These are phyloP conservation scores for Rhizopus sp. DNA, from an alignment of 371 early-diverging fungal species.

Conservation along the genomic window DNA sequence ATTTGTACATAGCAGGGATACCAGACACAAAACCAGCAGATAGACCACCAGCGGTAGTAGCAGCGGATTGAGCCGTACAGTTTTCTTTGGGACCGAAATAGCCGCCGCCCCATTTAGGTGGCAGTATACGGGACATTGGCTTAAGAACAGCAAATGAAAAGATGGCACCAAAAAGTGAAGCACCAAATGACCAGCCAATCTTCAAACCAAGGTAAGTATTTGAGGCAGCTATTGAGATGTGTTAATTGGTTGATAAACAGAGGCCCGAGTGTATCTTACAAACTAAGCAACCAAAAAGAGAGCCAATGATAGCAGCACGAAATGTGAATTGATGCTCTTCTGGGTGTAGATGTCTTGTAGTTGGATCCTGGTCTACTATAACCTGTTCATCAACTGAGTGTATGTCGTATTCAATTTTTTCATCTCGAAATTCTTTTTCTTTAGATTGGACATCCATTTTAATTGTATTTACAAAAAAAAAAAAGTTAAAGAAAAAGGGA, in stretches of 20 bases:
- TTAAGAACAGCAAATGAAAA: conserved; percentile 71
- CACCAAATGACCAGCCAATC: conserved; percentile 75
- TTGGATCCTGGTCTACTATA: conserved; percentile 18
- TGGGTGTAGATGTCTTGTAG: conserved; percentile 7
- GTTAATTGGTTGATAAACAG: background rate
- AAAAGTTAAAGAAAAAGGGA: conserved; percentile 7
- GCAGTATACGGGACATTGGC: conserved; percentile 53
- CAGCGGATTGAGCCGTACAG: conserved; percentile 68
- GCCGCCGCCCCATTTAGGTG: conserved; percentile 56
- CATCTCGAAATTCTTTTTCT: conserved; percentile 19
- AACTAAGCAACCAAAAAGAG: conserved; percentile 69
- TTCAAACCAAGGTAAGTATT: conserved; percentile 76
- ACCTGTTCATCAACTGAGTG: conserved; percentile 25
- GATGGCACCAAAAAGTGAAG: conserved; percentile 71
- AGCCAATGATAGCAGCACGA: conserved; percentile 69
- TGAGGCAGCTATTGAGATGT: conserved; percentile 56
- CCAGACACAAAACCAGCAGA: conserved; percentile 69
- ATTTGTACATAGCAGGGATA: conserved; percentile 73
- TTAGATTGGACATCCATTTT: conserved; percentile 13
- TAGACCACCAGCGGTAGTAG: conserved; percentile 74
- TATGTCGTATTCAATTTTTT: conserved; percentile 42
- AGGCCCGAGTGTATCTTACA: conserved; percentile 25
- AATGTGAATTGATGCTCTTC: conserved; percentile 57
- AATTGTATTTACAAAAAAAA: conserved; percentile 3
- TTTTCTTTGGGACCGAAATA: conserved; percentile 75